Percentiles rank a stretch among this genome's conserved stretches.
phyloP scores from a whole-genome alignment of 305 asterid genomes.

The Fraxinus latifolia region DNA sequence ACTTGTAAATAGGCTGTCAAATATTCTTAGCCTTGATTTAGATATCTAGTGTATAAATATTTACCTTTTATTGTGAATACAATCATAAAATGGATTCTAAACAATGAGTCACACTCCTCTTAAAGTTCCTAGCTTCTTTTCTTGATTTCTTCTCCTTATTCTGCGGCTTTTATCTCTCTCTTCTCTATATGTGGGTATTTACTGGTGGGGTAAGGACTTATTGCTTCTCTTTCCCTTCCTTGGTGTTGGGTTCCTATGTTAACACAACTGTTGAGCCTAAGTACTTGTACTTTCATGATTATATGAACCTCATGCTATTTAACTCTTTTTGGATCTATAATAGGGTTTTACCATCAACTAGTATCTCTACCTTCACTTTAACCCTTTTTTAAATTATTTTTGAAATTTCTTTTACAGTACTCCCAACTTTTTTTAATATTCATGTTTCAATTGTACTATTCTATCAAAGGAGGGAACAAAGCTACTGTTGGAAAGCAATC shows the following conservation, averaged over 20 bases:
- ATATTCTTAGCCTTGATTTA: background rate
- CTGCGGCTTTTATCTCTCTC: background rate
- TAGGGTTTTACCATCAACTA: background rate
- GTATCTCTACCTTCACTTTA: background rate
- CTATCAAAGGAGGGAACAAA: background rate
- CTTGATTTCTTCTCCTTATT: background rate
- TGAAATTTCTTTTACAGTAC: background rate
- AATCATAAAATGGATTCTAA: background rate
- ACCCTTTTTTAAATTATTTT: too few species aligned
- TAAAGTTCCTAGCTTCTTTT: background rate
- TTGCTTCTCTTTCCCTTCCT: background rate
- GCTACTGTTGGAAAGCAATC: background rate
- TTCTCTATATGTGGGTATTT: background rate
- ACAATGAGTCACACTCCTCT: background rate
- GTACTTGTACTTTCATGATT: background rate
- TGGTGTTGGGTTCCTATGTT: background rate
- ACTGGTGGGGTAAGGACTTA: background rate
- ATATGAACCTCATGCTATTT: background rate
- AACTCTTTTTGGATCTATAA: background rate
- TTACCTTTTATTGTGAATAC: background rate
- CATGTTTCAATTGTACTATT: background rate
- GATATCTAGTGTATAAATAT: background rate
- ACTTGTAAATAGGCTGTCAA: background rate
- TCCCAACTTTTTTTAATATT: background rate
- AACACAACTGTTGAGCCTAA: background rate